Evolutionary conservation across 2,329 filamentous ascomycete genomes (phyloP), one percentile per base, ranked within the genome.

Genomic region (Alternaria dauci): DNA sequence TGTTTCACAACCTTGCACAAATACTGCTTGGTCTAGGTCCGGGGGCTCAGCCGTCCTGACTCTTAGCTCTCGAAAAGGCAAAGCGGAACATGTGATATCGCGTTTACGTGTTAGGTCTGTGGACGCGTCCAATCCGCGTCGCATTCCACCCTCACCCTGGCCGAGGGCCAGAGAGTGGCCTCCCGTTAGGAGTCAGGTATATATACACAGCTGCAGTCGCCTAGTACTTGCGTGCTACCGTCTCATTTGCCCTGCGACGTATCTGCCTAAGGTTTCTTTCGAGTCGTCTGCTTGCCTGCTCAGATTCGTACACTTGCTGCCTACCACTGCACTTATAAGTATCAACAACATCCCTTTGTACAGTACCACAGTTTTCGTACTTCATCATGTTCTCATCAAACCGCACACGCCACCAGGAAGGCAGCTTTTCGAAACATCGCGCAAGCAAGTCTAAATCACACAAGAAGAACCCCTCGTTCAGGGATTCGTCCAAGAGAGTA

Each of bases 361-460:
- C 43, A 50, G 55, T 18, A 30, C 28, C 11, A 5, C 28, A 30
- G 9, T 30, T 5, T 30, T 30, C 11, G 5, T 30, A 30, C 11
- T 58, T 44, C 65, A 76, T 63, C 65, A 79, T 78, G 76, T 78
- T 79, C 58, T 72, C 73, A 69, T 76, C 73, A 67, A 66, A 59
- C 62, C 69, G 73, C 68, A 66, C 73, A 54, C 70, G 71, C 59
- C 66, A 73, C 52, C 71, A 66, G 53, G 68, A 74, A 41, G 73
- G 73, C 30, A 78, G 75, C 70, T 75, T 79, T 65, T 78, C 77
- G 26, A 78, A 78, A 68, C 72, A 78, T 64, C 73, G 77, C 59
- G 73, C 76, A 55, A 74, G 70, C 71, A 78, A 78, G 61, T 76
- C 76, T 8, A 78, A 76, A 61, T 74, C 76, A 8, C 63, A 71